Conservation (phyloP, 345 rosid species). For the Raphanus sativus region DNA sequence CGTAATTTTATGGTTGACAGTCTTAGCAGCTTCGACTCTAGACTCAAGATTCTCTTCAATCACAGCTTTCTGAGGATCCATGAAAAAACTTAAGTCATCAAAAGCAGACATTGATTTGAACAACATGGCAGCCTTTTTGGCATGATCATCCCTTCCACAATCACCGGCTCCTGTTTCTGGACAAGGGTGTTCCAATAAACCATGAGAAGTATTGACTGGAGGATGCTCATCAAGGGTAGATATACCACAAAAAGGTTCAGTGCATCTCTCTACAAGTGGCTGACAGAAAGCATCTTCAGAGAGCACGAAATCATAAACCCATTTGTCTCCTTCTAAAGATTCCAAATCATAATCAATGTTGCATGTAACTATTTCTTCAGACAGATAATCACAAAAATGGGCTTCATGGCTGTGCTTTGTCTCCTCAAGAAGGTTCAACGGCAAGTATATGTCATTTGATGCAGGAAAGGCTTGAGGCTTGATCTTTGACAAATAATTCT, state of each 20-base stretch:
- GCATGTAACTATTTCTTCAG: slow-evolving; percentile 43
- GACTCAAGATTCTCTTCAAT: slow-evolving; percentile 40
- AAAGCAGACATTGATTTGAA: slow-evolving; percentile 69
- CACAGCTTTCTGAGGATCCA: slow-evolving; percentile 67
- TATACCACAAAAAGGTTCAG: slow-evolving; percentile 36
- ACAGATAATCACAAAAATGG: slow-evolving; percentile 37
- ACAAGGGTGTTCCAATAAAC: slow-evolving; percentile 24
- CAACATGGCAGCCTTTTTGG: slow-evolving; percentile 47
- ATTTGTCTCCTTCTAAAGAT: slow-evolving; percentile 42
- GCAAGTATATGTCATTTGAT: slow-evolving; percentile 82
- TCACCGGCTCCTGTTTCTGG: slow-evolving; percentile 38
- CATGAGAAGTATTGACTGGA: slow-evolving; percentile 38
- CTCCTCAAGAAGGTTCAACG: slow-evolving; percentile 75
- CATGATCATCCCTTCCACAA: slow-evolving; percentile 40
- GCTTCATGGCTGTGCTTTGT: slow-evolving; percentile 44
- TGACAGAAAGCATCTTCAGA: slow-evolving; percentile 45
- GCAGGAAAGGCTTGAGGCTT: slow-evolving; percentile 55
- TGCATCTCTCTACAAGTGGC: slow-evolving; percentile 44
- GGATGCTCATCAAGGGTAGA: slow-evolving; percentile 31
- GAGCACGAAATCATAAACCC: slow-evolving; percentile 56
- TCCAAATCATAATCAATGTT: slow-evolving; percentile 44
- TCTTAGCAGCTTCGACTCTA: slow-evolving; percentile 34
- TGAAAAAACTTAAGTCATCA: slow-evolving; percentile 83
- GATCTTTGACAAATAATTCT: slow-evolving; percentile 46
- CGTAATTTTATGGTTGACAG: slow-evolving; percentile 37